Evolutionary conservation across 352 stramenopile genomes (phyloP).

Genomic region (Pythium volutum): DNA sequence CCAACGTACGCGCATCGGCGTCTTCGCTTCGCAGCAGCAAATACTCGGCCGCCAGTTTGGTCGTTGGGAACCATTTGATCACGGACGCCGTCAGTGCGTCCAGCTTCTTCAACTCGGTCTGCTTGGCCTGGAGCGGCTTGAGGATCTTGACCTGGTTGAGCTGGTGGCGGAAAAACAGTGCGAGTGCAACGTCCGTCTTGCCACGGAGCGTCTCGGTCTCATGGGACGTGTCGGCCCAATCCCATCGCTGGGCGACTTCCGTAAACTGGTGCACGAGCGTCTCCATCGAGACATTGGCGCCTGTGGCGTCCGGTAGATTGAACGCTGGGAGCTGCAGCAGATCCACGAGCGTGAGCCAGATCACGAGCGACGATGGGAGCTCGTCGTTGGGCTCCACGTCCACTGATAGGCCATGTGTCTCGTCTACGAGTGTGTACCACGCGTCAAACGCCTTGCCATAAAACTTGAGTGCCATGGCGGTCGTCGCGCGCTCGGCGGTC

Average conservation of each 20-base stretch:
- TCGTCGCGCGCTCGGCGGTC: conserved; percentile 58
- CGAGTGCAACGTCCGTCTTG: conserved; percentile 48
- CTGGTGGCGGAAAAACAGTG: conserved; percentile 70
- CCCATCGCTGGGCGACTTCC: conserved; percentile 26
- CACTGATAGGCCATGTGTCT: conserved; percentile 35
- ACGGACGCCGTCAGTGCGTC: conserved; percentile 49
- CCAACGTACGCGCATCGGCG: conserved; percentile 52
- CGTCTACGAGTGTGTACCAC: conserved; percentile 68
- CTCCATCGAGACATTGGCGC: conserved; percentile 28
- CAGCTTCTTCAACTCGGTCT: conserved; percentile 39
- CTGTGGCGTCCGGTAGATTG: conserved; percentile 45
- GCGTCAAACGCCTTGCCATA: conserved; percentile 66
- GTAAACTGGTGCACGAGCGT: conserved; percentile 53
- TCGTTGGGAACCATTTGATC: conserved; percentile 51
- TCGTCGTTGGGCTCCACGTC: conserved; percentile 61
- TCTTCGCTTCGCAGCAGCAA: conserved; percentile 76
- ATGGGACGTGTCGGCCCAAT: conserved; percentile 19
- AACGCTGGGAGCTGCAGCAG: conserved; percentile 69
- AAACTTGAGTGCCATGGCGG: conserved; percentile 50
- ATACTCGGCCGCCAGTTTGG: conserved; percentile 62
- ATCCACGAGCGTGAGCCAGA: conserved; percentile 77
- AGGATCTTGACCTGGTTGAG: conserved; percentile 49
- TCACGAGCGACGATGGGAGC: conserved; percentile 41
- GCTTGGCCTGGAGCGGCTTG: conserved; percentile 25
- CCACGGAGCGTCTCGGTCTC: conserved; percentile 17